phyloP scores from a whole-genome alignment of 2,329 filamentous ascomycete genomes.

The Ceratocystis colombiana region DNA sequence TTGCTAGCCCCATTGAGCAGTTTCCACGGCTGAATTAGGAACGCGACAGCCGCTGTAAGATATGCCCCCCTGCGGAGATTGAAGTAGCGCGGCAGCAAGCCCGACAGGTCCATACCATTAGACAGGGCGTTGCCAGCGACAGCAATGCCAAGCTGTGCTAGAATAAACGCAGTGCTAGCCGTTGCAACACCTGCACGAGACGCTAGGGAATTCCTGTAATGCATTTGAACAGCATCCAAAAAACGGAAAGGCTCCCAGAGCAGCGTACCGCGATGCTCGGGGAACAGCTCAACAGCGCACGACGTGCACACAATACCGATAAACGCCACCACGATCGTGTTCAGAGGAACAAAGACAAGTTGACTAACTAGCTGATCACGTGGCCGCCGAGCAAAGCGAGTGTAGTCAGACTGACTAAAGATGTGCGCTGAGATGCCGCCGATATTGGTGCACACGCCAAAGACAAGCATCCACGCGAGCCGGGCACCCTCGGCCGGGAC shows the following conservation, averaged over 20 bases:
- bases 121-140: slow-evolving; percentile 24
- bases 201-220: slow-evolving; percentile 28
- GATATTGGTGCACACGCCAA: slow-evolving; percentile 31
- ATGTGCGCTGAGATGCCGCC: slow-evolving; percentile 30
- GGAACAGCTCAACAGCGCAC: slow-evolving; percentile 37
- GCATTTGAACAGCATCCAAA: slow-evolving; percentile 38
- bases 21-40: slow-evolving; percentile 29
- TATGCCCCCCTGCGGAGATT: slow-evolving; percentile 25
- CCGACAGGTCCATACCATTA: slow-evolving; percentile 25
- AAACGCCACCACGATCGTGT: slow-evolving; percentile 28
- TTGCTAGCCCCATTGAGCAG: slow-evolving; percentile 30
- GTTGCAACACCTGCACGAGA: slow-evolving; percentile 30
- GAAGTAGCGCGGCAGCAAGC: slow-evolving; percentile 24
- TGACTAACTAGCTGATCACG: slow-evolving; percentile 30
- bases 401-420: slow-evolving; percentile 31
- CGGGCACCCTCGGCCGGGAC: slow-evolving; percentile 25
- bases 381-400: slow-evolving; percentile 29
- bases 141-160: slow-evolving; percentile 32
- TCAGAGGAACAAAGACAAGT: slow-evolving; percentile 38
- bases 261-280: slow-evolving; percentile 35
- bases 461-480: slow-evolving; percentile 31
- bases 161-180: slow-evolving; percentile 35
- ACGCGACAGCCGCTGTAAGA: slow-evolving; percentile 21
- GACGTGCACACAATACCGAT: slow-evolving; percentile 37
- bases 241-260: slow-evolving; percentile 38